Conservation (phyloP, 129 eudicot species). For the Flaveria brownii region DNA sequence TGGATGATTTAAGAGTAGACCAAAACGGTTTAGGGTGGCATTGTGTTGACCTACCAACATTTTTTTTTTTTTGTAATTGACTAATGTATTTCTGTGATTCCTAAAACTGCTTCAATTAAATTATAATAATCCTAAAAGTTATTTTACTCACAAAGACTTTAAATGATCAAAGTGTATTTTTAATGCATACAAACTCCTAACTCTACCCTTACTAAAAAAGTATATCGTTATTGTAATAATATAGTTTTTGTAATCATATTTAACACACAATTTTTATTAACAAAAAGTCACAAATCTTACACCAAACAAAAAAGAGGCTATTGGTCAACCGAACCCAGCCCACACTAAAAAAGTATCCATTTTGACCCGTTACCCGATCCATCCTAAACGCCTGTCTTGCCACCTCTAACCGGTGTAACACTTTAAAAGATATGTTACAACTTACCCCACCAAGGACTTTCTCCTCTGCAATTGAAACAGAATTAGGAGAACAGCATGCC, state of each 20-base stretch:
- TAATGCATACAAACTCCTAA: neutral
- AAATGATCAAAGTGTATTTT: no score
- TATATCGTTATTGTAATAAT: neutral
- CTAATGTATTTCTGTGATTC: no score
- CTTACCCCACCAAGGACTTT: no score
- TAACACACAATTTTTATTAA: neutral
- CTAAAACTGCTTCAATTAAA: no score
- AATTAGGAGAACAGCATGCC: no score
- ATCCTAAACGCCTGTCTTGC: neutral
- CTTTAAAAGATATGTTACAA: neutral
- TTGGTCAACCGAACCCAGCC: neutral
- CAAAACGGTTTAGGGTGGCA: neutral
- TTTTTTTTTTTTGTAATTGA: no score
- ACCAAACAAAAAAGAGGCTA: neutral
- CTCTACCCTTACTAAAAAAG: neutral
- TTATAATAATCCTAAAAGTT: no score
- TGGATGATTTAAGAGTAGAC: neutral
- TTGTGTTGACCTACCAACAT: neutral
- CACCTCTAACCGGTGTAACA: neutral
- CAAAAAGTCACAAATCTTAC: no score
- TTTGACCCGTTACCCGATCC: neutral
- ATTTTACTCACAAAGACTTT: no score
- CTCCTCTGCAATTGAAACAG: no score
- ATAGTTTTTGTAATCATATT: neutral
- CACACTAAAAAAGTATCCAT: neutral